These are phyloP conservation scores for Rhizopogon vulgaris DNA, from an alignment of 768 basidiomycete genomes.

Conservation along the genomic window DNA sequence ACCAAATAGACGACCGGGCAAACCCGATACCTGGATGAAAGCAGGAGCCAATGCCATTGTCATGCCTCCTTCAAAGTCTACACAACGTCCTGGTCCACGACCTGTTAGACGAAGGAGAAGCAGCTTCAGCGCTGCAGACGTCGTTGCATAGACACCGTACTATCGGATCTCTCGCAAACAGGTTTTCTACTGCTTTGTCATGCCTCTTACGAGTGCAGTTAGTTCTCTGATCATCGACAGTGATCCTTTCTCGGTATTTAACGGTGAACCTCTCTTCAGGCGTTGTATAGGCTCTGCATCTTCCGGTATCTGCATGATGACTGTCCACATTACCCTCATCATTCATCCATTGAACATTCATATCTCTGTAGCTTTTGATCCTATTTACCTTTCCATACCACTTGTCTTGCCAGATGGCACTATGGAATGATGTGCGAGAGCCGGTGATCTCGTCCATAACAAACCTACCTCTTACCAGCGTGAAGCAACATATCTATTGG, in stretches of 20 bases:
- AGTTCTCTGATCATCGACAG: constrained; percentile 2
- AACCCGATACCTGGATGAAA: constrained; percentile 71
- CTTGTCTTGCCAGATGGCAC: neutral
- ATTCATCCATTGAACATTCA: neutral
- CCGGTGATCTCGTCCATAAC: neutral
- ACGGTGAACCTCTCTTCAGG: constrained; percentile 18
- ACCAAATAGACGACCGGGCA: constrained; percentile 30
- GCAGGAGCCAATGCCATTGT: constrained; percentile 64
- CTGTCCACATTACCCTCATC: constrained; percentile 9
- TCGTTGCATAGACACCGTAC: constrained; percentile 51
- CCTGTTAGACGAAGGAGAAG: constrained; percentile 72
- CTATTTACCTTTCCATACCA: neutral
- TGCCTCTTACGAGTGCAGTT: constrained; percentile 1
- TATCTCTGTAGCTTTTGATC: constrained; percentile 1
- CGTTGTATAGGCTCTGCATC: constrained; percentile 25
- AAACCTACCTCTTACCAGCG: neutral
- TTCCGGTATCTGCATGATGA: constrained; percentile 7
- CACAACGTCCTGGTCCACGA: constrained; percentile 68
- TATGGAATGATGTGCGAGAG: constrained; percentile 1
- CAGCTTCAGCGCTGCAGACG: constrained; percentile 84
- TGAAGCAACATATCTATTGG: neutral
- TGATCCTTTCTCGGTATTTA: constrained; percentile 19
- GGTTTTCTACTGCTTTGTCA: constrained; percentile 4
- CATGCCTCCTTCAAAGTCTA: constrained; percentile 58
- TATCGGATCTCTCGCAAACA: constrained; percentile 1